A percentile compares a stretch with the other conserved stretches of the same genome.
Conservation (phyloP, 1,284 basidiomycete species). For the Ceratorhiza oryzae-sativae region DNA sequence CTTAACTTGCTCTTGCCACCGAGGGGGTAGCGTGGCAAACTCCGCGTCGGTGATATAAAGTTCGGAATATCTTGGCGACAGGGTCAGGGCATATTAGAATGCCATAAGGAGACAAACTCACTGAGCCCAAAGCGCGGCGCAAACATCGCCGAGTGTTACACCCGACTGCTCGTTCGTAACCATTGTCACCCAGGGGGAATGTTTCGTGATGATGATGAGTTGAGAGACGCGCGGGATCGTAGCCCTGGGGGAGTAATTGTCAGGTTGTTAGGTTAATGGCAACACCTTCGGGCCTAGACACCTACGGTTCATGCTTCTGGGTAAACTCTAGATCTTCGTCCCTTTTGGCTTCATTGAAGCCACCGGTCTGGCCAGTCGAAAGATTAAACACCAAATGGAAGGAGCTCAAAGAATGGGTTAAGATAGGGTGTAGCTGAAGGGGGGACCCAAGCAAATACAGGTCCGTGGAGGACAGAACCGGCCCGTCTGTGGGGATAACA, state of each 20-base stretch:
- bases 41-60: constrained; percentile 70
- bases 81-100: background rate
- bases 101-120: constrained; percentile 51
- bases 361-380: constrained; percentile 58
- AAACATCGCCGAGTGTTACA: constrained; percentile 75
- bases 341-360: constrained; percentile 58
- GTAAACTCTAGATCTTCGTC: constrained; percentile 69
- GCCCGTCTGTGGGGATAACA: constrained; percentile 64
- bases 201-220: constrained; percentile 73
- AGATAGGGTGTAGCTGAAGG: constrained; percentile 73
- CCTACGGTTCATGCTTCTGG: constrained; percentile 69
- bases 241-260: constrained; percentile 51
- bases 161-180: constrained; percentile 69
- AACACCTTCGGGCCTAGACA: background rate
- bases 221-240: constrained; percentile 78
- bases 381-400: constrained; percentile 78
- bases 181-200: constrained; percentile 80
- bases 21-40: constrained; percentile 63
- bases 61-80: constrained; percentile 58
- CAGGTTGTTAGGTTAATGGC: background rate
- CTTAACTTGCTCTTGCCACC: constrained; percentile 73
- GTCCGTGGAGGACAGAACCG: constrained; percentile 61
- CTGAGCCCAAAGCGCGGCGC: constrained; percentile 72
- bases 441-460: constrained; percentile 72
- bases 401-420: constrained; percentile 57